These are phyloP conservation scores for Daedaleopsis sinensis DNA, from an alignment of 768 basidiomycete genomes.

Conservation along the genomic window DNA sequence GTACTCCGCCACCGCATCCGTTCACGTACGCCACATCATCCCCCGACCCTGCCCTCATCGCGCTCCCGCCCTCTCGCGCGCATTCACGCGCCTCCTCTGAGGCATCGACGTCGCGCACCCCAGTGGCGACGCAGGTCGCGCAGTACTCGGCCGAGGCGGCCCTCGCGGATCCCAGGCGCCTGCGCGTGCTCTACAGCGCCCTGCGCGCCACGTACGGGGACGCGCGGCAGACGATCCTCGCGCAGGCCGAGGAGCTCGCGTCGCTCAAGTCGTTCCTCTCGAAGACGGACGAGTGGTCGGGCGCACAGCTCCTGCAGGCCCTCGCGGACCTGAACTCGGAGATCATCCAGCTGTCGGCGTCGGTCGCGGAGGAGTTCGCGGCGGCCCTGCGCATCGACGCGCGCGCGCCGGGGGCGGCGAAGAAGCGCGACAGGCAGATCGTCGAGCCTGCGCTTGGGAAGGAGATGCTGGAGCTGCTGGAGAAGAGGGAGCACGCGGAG, in stretches of 20 bases:
- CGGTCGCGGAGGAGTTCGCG: constrained; percentile 35
- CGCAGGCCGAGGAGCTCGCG: constrained; percentile 35
- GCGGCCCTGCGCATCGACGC: constrained; percentile 23
- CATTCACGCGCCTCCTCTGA: constrained; percentile 1
- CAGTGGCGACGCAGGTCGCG: background rate
- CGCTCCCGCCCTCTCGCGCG: background rate
- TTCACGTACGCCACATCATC: background rate
- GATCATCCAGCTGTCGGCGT: constrained; percentile 39
- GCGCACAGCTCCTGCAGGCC: constrained; percentile 37
- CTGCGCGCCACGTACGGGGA: constrained; percentile 28
- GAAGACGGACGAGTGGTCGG: constrained; percentile 39
- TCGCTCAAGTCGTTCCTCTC: constrained; percentile 37
- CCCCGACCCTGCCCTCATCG: background rate
- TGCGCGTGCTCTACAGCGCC: constrained; percentile 27
- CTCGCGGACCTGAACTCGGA: constrained; percentile 38
- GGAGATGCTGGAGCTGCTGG: constrained; percentile 32
- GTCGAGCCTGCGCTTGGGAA: constrained; percentile 32
- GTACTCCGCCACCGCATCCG: constrained; percentile 6
- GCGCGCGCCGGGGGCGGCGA: constrained; percentile 19
- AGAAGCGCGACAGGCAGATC: constrained; percentile 31
- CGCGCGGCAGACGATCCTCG: constrained; percentile 27
- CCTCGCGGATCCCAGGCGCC: constrained; percentile 19
- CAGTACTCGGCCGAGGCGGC: constrained; percentile 19
- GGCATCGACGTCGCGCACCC: background rate
- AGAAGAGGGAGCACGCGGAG: constrained; percentile 29